Evolutionary conservation across 768 basidiomycete genomes (phyloP), one percentile per base, ranked within the genome.

Genomic region (Phaeotremella fagi): DNA sequence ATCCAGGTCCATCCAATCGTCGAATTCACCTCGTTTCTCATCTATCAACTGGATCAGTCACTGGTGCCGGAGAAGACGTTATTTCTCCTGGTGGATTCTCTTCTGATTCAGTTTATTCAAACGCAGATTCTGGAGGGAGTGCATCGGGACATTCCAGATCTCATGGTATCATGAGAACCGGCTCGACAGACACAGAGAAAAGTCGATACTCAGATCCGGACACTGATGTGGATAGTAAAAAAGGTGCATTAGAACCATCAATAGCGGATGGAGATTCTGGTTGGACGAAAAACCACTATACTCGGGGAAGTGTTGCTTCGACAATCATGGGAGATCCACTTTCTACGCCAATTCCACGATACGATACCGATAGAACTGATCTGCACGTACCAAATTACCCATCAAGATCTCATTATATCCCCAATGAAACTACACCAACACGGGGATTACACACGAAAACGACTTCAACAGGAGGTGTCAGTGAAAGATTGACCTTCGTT

Each of bases 401-500:
- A 9, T 41, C 38, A 9, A 7, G 31, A 7, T 33, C 31, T 7
- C 38, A 41, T 6, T 41, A 41, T 22, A 41, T 11, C 22, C 38
- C 38, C 18, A 22, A 22, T 22, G 7, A 6, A 6, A 11, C 12
- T 11, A 22, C 38, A 6, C 12, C 38, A 22, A 11, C 38, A 12
- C 38, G 38, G 38, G 18, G 38, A 12, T 18, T 22, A 12, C 38
- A 41, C 22, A 20, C 18, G 6, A 41, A 41, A 41, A 14, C 38
- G 12, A 18, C 20, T 6, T 41, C 38, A 6, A 20, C 12, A 11
- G 12, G 12, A 7, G 18, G 9, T 7, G 7, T 16, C 31, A 20
- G 38, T 20, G 38, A 41, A 41, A 27, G 54, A 26, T 28, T 55
- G 36, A 47, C 54, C 2, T 55, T 55, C 38, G 54, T 55, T 16